Conservation (phyloP, 2,329 filamentous ascomycete genomes). For the Fusarium veterinarium region DNA sequence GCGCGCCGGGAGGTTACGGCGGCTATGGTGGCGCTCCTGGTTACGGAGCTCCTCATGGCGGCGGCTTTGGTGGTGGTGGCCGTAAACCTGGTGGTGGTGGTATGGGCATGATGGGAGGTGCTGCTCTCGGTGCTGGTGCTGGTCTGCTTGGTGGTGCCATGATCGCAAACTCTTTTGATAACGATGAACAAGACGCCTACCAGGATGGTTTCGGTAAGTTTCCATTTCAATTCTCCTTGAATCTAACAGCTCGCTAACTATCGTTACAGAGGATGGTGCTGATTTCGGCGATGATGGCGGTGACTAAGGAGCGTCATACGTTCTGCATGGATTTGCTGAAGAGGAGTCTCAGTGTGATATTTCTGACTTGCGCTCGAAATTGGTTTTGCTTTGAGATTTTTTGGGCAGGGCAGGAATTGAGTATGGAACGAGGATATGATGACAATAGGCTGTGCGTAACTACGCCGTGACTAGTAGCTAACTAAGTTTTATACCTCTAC, state of each 20-base stretch:
- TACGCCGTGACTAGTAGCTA: background rate
- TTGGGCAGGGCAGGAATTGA: slow-evolving; percentile 4
- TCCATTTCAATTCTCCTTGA: background rate
- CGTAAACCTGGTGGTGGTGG: slow-evolving; percentile 57
- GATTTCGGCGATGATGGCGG: slow-evolving; percentile 45
- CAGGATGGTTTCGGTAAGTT: slow-evolving; percentile 57
- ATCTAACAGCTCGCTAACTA: slow-evolving; percentile 26
- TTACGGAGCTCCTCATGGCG: slow-evolving; percentile 44
- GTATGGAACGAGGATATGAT: background rate
- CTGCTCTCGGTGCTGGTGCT: slow-evolving; percentile 82
- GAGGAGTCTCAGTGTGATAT: background rate
- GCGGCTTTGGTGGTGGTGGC: slow-evolving; percentile 40
- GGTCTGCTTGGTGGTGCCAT: slow-evolving; percentile 83
- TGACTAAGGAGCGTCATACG: slow-evolving; percentile 16
- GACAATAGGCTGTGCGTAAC: background rate
- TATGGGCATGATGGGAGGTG: slow-evolving; percentile 78
- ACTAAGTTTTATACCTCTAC: background rate
- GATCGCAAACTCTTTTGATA: slow-evolving; percentile 74
- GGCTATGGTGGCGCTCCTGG: slow-evolving; percentile 49
- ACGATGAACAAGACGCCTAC: slow-evolving; percentile 69
- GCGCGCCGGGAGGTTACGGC: slow-evolving; percentile 32
- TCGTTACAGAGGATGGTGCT: slow-evolving; percentile 47
- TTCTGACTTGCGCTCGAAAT: background rate
- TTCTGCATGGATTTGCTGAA: background rate
- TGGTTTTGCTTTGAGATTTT: slow-evolving; percentile 18